A percentile compares a stretch with the other conserved stretches of the same genome.
These are phyloP conservation scores for Chloropicon primus DNA, from an alignment of 139 green algal genomes.

Conservation along the genomic window DNA sequence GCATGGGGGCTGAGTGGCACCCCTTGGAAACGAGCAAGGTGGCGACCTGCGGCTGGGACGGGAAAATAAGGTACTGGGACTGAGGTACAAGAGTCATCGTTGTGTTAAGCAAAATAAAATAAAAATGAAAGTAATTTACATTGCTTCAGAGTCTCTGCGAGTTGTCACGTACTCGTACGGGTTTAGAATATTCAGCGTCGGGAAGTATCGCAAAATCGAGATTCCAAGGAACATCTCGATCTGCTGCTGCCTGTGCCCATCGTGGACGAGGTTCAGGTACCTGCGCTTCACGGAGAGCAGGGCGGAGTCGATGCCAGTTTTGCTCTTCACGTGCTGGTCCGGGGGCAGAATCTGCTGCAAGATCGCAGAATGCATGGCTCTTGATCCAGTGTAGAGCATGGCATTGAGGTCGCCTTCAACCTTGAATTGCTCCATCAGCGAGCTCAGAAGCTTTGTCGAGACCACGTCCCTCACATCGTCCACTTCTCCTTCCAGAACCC, in stretches of 20 bases:
- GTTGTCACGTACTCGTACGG: neutral
- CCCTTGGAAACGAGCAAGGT: conserved; percentile 82
- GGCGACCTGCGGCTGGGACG: conserved; percentile 90
- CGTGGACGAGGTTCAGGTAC: conserved; percentile 52
- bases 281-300: conserved; percentile 45
- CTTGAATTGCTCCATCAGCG: conserved; percentile 63
- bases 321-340: conserved; percentile 15
- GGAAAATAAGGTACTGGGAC: conserved; percentile 80
- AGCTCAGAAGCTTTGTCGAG: conserved; percentile 31
- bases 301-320: neutral
- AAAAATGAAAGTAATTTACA: too few species aligned
- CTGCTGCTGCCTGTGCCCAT: conserved; percentile 17
- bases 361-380: conserved; percentile 33
- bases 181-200: neutral
- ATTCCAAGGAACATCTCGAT: conserved; percentile 72
- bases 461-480: conserved; percentile 12
- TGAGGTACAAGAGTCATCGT: too few species aligned
- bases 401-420: conserved; percentile 87
- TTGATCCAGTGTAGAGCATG: conserved; percentile 74
- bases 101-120: too few species aligned
- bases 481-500: neutral
- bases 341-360: conserved; percentile 23
- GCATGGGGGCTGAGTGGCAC: conserved; percentile 85
- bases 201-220: neutral
- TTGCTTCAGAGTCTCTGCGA: too few species aligned